Base-by-base conservation (phyloP, 2,329 filamentous ascomycete genomes). In the Monosporascus sp. region DNA sequence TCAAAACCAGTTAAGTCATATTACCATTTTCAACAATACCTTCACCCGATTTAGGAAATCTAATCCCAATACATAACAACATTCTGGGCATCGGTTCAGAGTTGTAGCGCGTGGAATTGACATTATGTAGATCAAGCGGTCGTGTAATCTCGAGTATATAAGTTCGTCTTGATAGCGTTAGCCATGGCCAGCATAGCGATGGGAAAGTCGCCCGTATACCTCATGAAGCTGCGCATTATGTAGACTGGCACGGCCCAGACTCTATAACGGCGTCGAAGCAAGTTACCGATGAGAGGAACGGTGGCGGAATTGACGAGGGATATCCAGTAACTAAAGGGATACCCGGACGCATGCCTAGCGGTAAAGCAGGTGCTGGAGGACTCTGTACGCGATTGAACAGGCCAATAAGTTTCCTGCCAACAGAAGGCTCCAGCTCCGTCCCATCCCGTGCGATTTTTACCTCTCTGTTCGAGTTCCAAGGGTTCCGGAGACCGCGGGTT, bases 361-460 rank as follows among this genome's bases (percentile, higher is more conserved):
- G 60, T 27, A 62, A 54, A 11, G 27, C 27, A 7, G 42, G 42
- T 2, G 65, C 58, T 2, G 60, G 63, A 6, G 76, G 70, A 41
- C 68, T 77, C 52, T 77, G 76, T 1, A 69, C 67, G 17, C 79
- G 74, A 61, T 89, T 86, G 69, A 97, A 97, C 63, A 97, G 80
- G 45, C 85, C 84, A 57, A 95, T 77, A 51, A 97, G 74, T 62
- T 83, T 83, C 62, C 84, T 83, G 5, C 92, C 93, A 44, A 96
- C 82, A 31, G 78, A 82, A 27, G 92, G 89, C 70, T 97, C 93
- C 50, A 97, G 75, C 69, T 97, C 93, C 0, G 93, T 97, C 2
- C 93, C 93, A 63, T 97, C 93, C 62, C 93, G 81, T 24, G 93
- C 93, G 65, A 97, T 96, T 71, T 97, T 97, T 57, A 97, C 89